Percentiles rank a stretch among this genome's conserved stretches.
These are phyloP conservation scores for Podaxis rugospora DNA, from an alignment of 768 basidiomycete species.

Conservation along the genomic window DNA sequence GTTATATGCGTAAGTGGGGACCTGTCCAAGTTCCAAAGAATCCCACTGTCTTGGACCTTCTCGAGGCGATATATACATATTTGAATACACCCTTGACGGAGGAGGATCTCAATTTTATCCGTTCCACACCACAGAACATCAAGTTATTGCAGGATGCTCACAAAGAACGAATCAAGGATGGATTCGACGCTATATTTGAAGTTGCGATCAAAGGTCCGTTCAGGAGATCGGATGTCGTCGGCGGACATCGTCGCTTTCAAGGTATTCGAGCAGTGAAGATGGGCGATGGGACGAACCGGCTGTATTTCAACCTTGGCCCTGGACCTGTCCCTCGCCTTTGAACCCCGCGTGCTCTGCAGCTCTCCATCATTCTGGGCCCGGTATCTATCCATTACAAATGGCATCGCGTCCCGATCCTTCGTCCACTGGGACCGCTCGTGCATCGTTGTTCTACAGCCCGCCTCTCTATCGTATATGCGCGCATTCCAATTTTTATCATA, in stretches of 20 bases:
- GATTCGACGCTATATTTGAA: conserved; percentile 29
- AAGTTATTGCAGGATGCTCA: conserved; percentile 24
- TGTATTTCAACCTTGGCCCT: conserved; percentile 42
- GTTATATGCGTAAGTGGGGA: conserved; percentile 47
- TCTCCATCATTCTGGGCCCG: too few species aligned
- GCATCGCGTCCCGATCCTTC: too few species aligned
- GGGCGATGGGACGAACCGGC: conserved; percentile 36
- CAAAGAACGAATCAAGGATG: conserved; percentile 31
- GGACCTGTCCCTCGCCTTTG: conserved; percentile 21
- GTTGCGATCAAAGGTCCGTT: conserved; percentile 37
- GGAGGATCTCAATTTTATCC: conserved; percentile 26
- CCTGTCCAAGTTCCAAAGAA: conserved; percentile 35
- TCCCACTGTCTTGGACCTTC: conserved; percentile 40
- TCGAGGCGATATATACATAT: conserved; percentile 46
- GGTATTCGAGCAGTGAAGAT: conserved; percentile 35
- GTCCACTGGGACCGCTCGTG: too few species aligned
- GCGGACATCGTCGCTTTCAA: conserved; percentile 39
- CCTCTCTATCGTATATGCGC: too few species aligned
- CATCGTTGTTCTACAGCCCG: too few species aligned
- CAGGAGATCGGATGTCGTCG: conserved; percentile 47
- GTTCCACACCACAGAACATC: conserved; percentile 18
- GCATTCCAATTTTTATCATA: too few species aligned
- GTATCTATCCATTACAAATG: too few species aligned
- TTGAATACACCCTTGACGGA: conserved; percentile 39
- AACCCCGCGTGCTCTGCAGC: too few species aligned